Conservation (phyloP, 169 alveolate species). For the Plasmodium vivax region DNA sequence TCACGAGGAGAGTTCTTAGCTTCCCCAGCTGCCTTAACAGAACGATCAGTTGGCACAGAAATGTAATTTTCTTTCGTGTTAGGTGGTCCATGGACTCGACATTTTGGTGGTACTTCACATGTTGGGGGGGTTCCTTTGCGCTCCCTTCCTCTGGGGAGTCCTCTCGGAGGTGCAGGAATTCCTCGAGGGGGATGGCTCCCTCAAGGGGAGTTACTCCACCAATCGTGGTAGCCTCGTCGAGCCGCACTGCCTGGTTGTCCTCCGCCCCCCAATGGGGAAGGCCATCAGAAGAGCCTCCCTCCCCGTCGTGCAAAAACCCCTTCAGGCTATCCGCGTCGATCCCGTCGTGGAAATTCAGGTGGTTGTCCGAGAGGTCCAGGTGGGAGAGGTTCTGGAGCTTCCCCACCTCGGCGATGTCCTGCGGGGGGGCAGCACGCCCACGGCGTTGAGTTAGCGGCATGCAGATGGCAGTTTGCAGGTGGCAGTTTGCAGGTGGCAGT, state of each 20-base stretch:
- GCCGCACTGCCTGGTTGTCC: background rate
- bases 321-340: background rate
- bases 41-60: slow-evolving; percentile 32
- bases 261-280: background rate
- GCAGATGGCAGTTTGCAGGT: too few relatives aligned
- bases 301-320: background rate
- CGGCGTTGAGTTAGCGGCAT: background rate
- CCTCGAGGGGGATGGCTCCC: background rate
- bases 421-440: background rate
- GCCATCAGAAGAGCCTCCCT: background rate
- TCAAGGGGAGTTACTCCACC: background rate
- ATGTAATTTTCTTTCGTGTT: slow-evolving; percentile 30
- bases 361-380: slow-evolving; percentile 28
- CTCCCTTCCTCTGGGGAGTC: slow-evolving; percentile 22
- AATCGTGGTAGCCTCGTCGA: background rate
- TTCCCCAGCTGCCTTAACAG: slow-evolving; percentile 21
- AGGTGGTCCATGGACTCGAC: slow-evolving; percentile 22
- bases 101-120: slow-evolving; percentile 38
- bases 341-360: slow-evolving; percentile 2
- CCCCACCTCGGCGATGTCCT: slow-evolving; percentile 30
- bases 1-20: slow-evolving; percentile 32
- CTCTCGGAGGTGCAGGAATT: slow-evolving; percentile 1
- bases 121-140: background rate
- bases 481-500: background rate
- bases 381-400: slow-evolving; percentile 36